Conservation (phyloP, 1,284 basidiomycete species). For the Hymenochaete sp. region DNA sequence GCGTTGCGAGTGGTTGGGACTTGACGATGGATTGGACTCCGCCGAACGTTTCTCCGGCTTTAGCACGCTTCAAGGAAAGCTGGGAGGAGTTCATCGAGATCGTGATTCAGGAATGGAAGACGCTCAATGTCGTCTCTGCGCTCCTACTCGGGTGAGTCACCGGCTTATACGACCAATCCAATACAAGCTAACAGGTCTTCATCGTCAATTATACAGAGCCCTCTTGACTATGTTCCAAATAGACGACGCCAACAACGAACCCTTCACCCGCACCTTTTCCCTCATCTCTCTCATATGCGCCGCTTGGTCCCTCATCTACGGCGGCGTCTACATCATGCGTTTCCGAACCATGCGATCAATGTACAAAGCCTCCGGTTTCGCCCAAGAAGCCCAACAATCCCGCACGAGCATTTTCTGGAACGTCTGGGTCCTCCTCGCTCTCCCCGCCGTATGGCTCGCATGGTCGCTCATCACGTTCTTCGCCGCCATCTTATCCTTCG, state of each 20-base stretch:
- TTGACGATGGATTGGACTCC: constrained; percentile 12
- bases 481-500: constrained; percentile 56
- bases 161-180: too few species aligned
- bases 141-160: constrained; percentile 25
- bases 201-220: constrained; percentile 51
- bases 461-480: constrained; percentile 71
- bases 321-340: constrained; percentile 67
- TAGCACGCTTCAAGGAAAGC: constrained; percentile 21
- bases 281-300: constrained; percentile 60
- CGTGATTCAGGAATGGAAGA: constrained; percentile 39
- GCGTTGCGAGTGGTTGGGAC: constrained; percentile 2
- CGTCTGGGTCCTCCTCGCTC: constrained; percentile 68
- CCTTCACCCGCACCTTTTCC: constrained; percentile 57
- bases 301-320: constrained; percentile 66
- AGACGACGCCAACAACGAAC: constrained; percentile 47
- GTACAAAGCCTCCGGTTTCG: constrained; percentile 68
- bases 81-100: constrained; percentile 40
- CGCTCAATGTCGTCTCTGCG: constrained; percentile 37
- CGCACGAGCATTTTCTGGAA: constrained; percentile 68
- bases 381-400: constrained; percentile 64
- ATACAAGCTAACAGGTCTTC: too few species aligned
- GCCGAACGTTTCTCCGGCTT: constrained; percentile 14
- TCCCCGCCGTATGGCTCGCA: constrained; percentile 66
- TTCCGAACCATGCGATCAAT: constrained; percentile 74
- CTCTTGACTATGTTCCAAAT: constrained; percentile 71